These are phyloP conservation scores for Talaromyces ruber DNA, from an alignment of 495 filamentous ascomycete species.

Conservation along the genomic window DNA sequence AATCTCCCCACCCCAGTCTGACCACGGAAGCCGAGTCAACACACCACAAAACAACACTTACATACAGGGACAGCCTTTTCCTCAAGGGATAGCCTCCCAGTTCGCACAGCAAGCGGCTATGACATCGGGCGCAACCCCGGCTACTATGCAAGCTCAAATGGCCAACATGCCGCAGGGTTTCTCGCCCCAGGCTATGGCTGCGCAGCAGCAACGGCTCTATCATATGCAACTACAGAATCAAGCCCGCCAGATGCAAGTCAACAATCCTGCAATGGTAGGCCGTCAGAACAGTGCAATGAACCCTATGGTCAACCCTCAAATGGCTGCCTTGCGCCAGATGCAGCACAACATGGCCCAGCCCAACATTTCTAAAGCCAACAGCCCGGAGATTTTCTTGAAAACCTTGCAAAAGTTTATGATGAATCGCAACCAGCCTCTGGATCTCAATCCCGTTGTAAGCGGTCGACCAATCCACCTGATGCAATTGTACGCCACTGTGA, in stretches of 20 bases:
- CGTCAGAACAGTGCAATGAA: conserved; percentile 34
- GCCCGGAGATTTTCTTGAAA: conserved; percentile 68
- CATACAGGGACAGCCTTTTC: conserved; percentile 48
- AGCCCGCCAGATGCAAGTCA: conserved; percentile 60
- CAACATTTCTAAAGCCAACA: conserved; percentile 45
- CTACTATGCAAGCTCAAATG: conserved; percentile 32
- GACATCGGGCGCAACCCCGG: conserved; percentile 23
- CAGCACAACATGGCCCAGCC: conserved; percentile 59
- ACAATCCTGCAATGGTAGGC: conserved; percentile 31
- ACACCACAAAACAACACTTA: conserved; percentile 68
- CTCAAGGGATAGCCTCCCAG: conserved; percentile 49
- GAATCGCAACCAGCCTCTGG: conserved; percentile 56
- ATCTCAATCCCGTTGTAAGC: conserved; percentile 58
- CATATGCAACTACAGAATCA: conserved; percentile 52
- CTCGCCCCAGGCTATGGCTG: conserved; percentile 37
- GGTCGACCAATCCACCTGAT: conserved; percentile 63
- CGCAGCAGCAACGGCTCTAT: conserved; percentile 41
- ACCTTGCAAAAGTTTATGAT: conserved; percentile 65
- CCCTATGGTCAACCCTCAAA: conserved; percentile 37
- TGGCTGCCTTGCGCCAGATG: conserved; percentile 40
- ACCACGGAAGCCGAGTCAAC: conserved; percentile 62
- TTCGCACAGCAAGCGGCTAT: conserved; percentile 40
- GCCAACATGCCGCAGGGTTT: conserved; percentile 41
- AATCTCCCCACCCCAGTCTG: conserved; percentile 68
- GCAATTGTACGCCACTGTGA: conserved; percentile 66